Evolutionary conservation across 345 rosid species (phyloP).

Genomic region (Syzygium aromaticum): DNA sequence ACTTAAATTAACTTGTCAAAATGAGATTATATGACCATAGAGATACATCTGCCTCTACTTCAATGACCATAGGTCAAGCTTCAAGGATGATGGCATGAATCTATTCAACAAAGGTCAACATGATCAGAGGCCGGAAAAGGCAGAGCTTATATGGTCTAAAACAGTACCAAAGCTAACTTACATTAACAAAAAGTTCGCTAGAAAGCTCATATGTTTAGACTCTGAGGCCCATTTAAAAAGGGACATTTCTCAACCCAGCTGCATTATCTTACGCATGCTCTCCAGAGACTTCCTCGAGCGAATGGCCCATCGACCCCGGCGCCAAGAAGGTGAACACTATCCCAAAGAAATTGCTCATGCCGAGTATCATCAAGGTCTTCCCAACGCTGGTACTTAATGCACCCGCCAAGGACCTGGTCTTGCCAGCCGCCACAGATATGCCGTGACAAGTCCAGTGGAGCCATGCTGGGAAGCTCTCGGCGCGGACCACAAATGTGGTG

Average conservation of each 20-base stretch:
- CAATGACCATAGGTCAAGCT: background rate
- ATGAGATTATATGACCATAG: background rate
- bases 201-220: background rate
- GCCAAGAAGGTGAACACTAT: background rate
- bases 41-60: background rate
- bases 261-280: background rate
- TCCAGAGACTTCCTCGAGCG: background rate
- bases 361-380: background rate
- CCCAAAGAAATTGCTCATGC: background rate
- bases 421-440: background rate
- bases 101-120: background rate
- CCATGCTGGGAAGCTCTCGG: constrained; percentile 2
- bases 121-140: background rate
- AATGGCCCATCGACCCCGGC: background rate
- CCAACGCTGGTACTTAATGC: constrained; percentile 1
- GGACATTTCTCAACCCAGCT: background rate
- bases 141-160: background rate
- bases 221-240: fast-evolving
- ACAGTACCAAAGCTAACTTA: background rate
- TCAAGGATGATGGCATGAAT: background rate
- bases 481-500: background rate
- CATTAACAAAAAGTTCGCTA: background rate
- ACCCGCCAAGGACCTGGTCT: background rate
- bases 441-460: constrained; percentile 5
- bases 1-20: background rate